These are phyloP conservation scores for Tylopilus felleus DNA, from an alignment of 768 basidiomycete species.

Conservation along the genomic window DNA sequence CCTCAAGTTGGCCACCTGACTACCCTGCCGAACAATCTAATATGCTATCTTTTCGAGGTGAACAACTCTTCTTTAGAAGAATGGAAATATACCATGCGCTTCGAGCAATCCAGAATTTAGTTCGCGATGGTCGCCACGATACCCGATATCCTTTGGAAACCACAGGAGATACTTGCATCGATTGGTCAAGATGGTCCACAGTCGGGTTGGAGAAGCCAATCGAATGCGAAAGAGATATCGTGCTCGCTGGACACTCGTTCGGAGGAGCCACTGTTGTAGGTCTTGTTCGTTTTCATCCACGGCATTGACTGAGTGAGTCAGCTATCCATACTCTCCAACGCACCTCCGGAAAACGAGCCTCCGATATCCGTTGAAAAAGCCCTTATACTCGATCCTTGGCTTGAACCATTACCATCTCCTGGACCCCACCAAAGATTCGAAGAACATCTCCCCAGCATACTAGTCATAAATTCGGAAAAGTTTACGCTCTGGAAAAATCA, in stretches of 20 bases:
- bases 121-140: conserved; percentile 32
- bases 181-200: conserved; percentile 43
- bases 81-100: conserved; percentile 68
- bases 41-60: conserved; percentile 51
- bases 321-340: conserved; percentile 55
- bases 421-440: conserved; percentile 34
- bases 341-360: conserved; percentile 39
- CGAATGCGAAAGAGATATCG: conserved; percentile 34
- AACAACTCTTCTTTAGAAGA: conserved; percentile 69
- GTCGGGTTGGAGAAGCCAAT: conserved; percentile 23
- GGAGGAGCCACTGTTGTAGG: conserved; percentile 53
- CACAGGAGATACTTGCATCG: conserved; percentile 35
- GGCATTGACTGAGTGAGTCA: conserved; percentile 19
- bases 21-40: conserved; percentile 17
- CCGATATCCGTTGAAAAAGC: conserved; percentile 54
- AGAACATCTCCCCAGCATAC: conserved; percentile 35
- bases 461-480: conserved; percentile 72
- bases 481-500: conserved; percentile 82
- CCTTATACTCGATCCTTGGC: conserved; percentile 79
- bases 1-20: conserved; percentile 25
- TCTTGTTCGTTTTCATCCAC: conserved; percentile 3
- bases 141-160: conserved; percentile 33
- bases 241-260: conserved; percentile 54
- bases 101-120: conserved; percentile 53
- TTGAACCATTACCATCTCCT: conserved; percentile 67